Evolutionary conservation across 2,329 filamentous ascomycete genomes (phyloP), one percentile per base, ranked within the genome.

Genomic region (Paradendryphiella salina): DNA sequence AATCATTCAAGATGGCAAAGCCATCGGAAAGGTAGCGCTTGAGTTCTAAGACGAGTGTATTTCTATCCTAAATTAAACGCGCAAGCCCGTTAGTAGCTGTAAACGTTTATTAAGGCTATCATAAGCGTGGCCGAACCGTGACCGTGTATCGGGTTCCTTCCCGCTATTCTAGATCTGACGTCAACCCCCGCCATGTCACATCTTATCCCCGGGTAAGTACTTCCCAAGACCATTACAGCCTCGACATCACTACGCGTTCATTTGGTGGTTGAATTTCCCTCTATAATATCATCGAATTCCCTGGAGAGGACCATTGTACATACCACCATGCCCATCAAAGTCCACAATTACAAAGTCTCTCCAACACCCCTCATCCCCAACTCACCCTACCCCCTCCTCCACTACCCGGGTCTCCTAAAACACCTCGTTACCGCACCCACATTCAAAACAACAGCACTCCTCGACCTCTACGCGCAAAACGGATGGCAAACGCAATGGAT

Each of bases 401-500:
- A 83, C 66, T 84, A 83, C 59, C 76, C 74, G 1, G 70, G 73
- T 21, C 67, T 80, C 2, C 69, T 79, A 0, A 41, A 64, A 13
- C 50, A 66, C 3, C 46, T 66, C 13, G 56, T 69, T 41, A 61
- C 46, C 45, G 56, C 38, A 13, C 56, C 65, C 2, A 39, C 60
- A 6, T 65, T 70, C 46, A 57, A 59, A 15, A 52, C 72, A 6
- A 52, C 51, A 11, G 55, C 70, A 3, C 67, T 78, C 15, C 73
- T 78, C 66, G 73, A 80, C 45, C 67, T 76, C 13, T 80, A 82
- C 61, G 57, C 67, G 1, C 53, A 59, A 17, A 82, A 84, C 56
- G 77, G 71, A 20, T 84, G 82, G 82, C 61, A 77, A 26, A 74
- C 76, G 0, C 76, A 81, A 52, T 85, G 82, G 82, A 79, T 84